A percentile compares a stretch with the other conserved stretches of the same genome.
phyloP scores from a whole-genome alignment of 495 filamentous ascomycete genomes.

The Trichoderma erinaceum region DNA sequence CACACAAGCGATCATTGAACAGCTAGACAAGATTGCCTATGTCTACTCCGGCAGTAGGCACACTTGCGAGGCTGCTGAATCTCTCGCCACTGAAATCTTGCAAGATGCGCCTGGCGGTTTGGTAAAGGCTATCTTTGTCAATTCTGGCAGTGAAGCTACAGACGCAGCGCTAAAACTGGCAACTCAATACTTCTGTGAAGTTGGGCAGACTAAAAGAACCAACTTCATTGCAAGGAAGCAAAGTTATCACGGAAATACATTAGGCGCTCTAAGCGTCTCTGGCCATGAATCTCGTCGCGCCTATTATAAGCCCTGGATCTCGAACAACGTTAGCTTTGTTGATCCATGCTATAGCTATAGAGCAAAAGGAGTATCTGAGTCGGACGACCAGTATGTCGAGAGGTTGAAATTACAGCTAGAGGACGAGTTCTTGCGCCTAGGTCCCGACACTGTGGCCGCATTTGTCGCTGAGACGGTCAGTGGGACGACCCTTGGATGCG shows the following conservation, averaged over 20 bases:
- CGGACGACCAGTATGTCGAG: background rate
- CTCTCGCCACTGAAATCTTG: too few relatives aligned
- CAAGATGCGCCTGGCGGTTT: background rate
- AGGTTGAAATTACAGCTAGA: background rate
- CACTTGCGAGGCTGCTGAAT: too few relatives aligned
- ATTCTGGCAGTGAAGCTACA: background rate
- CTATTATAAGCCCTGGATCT: background rate
- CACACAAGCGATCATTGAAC: too few relatives aligned
- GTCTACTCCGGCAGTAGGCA: too few relatives aligned
- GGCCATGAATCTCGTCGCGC: background rate
- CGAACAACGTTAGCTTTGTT: background rate
- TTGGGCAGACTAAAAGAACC: background rate
- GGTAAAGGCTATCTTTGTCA: background rate
- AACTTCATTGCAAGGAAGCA: background rate
- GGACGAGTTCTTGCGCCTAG: background rate
- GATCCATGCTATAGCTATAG: background rate
- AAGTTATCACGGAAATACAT: background rate
- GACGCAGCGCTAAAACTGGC: background rate
- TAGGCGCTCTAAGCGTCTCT: background rate
- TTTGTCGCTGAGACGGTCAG: slow-evolving; percentile 69
- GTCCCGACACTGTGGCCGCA: slow-evolving; percentile 50
- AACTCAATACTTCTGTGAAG: background rate
- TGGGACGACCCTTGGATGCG: slow-evolving; percentile 60
- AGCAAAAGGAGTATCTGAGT: background rate
- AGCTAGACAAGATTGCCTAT: too few relatives aligned